Evolutionary conservation across 164 flowering plant genomes (phyloP).

Genomic region (Cinnamomum chago): DNA sequence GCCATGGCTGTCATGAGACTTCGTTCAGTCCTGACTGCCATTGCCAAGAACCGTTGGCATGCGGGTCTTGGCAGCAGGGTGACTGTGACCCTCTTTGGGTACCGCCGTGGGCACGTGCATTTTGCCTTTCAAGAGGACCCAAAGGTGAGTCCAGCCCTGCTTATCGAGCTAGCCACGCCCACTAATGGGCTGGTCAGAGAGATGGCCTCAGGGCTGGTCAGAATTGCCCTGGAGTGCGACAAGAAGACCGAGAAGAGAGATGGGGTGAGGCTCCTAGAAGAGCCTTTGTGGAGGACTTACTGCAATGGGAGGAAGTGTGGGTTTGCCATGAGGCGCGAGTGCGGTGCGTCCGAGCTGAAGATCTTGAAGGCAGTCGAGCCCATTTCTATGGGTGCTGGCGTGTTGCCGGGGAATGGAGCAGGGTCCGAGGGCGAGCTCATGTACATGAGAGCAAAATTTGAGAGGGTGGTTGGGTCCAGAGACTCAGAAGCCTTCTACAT

Average conservation of each 20-base stretch:
- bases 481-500: conserved; percentile 95
- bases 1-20: conserved; percentile 31
- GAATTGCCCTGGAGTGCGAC: conserved; percentile 88
- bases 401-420: conserved; percentile 49
- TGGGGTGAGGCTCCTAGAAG: conserved; percentile 50
- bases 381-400: conserved; percentile 93
- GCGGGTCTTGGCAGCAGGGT: conserved; percentile 43
- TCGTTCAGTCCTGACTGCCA: conserved; percentile 39
- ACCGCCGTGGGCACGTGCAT: conserved; percentile 78
- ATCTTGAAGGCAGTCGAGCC: conserved; percentile 71
- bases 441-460: conserved; percentile 98
- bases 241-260: conserved; percentile 35
- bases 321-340: conserved; percentile 54
- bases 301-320: conserved; percentile 93
- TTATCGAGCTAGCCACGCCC: conserved; percentile 74
- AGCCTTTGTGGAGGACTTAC: conserved; percentile 76
- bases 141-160: conserved; percentile 51
- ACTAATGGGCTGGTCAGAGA: conserved; percentile 75
- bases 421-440: conserved; percentile 71
- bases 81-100: conserved; percentile 80
- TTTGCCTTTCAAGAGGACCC: conserved; percentile 73
- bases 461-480: conserved; percentile 81
- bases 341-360: conserved; percentile 64
- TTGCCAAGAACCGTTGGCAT: conserved; percentile 13
- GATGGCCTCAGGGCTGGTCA: conserved; percentile 91